Evolutionary conservation across 192 early-diverging fungal species (phyloP).

Genomic region (Phycomyces nitens): DNA sequence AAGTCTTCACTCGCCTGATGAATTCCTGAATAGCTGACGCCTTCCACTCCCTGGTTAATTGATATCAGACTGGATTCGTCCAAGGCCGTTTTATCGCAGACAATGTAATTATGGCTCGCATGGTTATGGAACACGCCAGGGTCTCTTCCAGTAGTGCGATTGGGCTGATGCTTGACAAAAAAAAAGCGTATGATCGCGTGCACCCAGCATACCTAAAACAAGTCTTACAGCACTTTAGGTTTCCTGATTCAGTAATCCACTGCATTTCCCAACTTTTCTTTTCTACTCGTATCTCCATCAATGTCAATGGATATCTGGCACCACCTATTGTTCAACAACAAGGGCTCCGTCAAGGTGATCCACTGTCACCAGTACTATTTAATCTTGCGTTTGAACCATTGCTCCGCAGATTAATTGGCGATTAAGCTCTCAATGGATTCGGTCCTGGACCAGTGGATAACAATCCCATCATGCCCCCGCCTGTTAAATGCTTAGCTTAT

Average conservation of each 20-base stretch:
- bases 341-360: constrained; percentile 35
- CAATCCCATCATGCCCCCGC: not conserved
- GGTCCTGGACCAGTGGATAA: not conserved
- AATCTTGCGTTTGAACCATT: constrained; percentile 28
- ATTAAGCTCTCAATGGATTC: not conserved
- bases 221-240: not conserved
- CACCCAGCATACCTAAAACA: constrained; percentile 11
- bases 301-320: constrained; percentile 20
- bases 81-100: constrained; percentile 7
- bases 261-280: constrained; percentile 1
- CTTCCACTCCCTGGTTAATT: not conserved
- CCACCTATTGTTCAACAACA: constrained; percentile 13
- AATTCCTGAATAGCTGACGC: not conserved
- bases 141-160: not conserved
- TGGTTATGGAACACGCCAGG: constrained; percentile 2
- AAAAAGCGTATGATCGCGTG: constrained; percentile 27
- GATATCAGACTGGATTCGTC: constrained; percentile 22
- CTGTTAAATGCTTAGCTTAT: not conserved
- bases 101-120: constrained; percentile 2
- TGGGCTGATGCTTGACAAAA: constrained; percentile 17
- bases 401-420: not conserved
- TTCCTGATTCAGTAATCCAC: not conserved
- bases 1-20: constrained; percentile 20
- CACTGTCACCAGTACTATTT: constrained; percentile 26
- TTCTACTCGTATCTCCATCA: constrained; percentile 9